Evolutionary conservation across 2,329 filamentous ascomycete genomes (phyloP).

Genomic region (Aureobasidium uvarum): DNA sequence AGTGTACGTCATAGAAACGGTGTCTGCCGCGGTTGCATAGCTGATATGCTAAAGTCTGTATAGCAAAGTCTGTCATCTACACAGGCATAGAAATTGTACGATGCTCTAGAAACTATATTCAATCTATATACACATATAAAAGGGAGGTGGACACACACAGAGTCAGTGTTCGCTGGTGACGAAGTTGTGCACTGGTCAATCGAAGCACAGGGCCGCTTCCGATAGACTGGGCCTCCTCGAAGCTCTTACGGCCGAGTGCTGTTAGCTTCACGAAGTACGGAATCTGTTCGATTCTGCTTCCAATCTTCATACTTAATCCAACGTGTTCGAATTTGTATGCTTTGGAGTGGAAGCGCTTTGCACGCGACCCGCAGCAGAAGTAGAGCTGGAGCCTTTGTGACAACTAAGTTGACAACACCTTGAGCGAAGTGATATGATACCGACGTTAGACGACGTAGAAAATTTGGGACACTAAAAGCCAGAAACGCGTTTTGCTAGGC

Average conservation of each 20-base stretch:
- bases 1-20: constrained; percentile 11
- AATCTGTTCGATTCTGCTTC: background rate
- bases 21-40: background rate
- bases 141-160: background rate
- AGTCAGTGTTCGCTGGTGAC: background rate
- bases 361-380: too few species aligned
- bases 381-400: background rate
- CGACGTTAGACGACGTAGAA: background rate
- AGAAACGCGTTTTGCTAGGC: constrained; percentile 22
- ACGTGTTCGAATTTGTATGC: background rate
- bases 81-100: background rate
- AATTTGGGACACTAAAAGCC: constrained; percentile 20
- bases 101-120: background rate
- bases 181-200: background rate
- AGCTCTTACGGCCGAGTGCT: constrained; percentile 15
- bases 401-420: background rate
- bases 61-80: background rate
- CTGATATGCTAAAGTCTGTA: background rate
- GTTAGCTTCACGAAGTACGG: background rate
- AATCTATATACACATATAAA: too few species aligned
- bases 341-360: too few species aligned
- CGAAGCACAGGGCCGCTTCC: background rate
- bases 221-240: constrained; percentile 7
- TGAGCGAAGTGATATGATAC: background rate
- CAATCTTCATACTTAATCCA: background rate